Percentiles rank a stretch among this genome's conserved stretches.
Evolutionary conservation across 176 grass and related monocot species (phyloP).

Genomic region (Luzula sylvatica): DNA sequence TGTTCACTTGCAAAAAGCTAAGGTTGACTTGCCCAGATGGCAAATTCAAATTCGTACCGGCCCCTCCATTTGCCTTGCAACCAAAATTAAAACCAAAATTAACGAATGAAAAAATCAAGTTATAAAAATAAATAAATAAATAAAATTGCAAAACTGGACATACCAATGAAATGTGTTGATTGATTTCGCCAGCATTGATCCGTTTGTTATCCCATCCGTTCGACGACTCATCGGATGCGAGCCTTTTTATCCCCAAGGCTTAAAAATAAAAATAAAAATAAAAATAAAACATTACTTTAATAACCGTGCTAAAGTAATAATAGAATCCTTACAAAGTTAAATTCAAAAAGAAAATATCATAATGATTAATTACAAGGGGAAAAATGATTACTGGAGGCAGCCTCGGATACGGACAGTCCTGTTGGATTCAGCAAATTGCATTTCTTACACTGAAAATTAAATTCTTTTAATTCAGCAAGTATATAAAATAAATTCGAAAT

Average conservation of each 20-base stretch:
- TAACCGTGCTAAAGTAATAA: neutral
- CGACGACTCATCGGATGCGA: conserved; percentile 66
- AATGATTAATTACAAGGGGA: neutral
- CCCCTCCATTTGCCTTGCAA: conserved; percentile 19
- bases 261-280: conserved; percentile 20
- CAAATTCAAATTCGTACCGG: conserved; percentile 34
- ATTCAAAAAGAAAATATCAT: neutral
- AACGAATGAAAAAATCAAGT: conserved; percentile 10
- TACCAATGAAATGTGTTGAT: conserved; percentile 28
- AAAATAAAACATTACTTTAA: neutral
- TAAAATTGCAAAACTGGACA: neutral
- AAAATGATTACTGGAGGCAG: conserved; percentile 55
- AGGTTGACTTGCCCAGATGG: too few species aligned
- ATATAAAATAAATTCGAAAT: conserved; percentile 16
- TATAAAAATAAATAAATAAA: neutral
- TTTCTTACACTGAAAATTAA: conserved; percentile 74
- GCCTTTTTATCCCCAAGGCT: conserved; percentile 75
- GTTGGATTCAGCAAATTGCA: conserved; percentile 66
- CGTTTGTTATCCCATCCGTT: conserved; percentile 89
- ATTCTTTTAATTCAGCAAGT: conserved; percentile 16
- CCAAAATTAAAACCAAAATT: conserved; percentile 11
- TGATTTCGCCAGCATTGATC: conserved; percentile 66
- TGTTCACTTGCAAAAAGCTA: conserved; percentile 20
- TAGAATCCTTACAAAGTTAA: neutral
- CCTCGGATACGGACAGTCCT: conserved; percentile 34